Evolutionary conservation across 164 flowering plant genomes (phyloP).

Genomic region (Vitis cinerea): DNA sequence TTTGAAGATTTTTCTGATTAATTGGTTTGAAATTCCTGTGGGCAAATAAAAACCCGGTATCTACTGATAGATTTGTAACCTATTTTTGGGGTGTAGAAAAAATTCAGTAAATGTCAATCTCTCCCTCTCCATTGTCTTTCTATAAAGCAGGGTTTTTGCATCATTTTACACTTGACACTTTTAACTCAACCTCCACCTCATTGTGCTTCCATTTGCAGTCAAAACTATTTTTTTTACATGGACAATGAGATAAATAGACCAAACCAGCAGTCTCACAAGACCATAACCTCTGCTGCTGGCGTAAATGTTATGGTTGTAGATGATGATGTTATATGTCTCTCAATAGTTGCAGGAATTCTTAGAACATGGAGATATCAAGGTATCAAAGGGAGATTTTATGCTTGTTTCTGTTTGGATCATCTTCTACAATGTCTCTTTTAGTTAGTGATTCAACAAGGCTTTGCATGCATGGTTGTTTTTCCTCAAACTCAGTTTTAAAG

Average conservation of each 20-base stretch:
- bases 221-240: not conserved
- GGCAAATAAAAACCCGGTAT: not conserved
- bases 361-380: conserved; percentile 31
- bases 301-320: conserved; percentile 37
- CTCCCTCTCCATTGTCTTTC: too few relatives aligned
- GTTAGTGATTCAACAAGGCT: too few relatives aligned
- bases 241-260: not conserved
- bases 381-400: conserved; percentile 6
- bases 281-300: conserved; percentile 1
- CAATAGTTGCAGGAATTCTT: conserved; percentile 31
- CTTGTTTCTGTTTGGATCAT: not conserved
- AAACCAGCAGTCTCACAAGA: not conserved
- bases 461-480: too few relatives aligned
- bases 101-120: too few relatives aligned
- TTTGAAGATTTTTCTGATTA: conserved; percentile 7
- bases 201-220: too few relatives aligned
- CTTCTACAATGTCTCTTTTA: not conserved
- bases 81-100: too few relatives aligned
- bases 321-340: conserved; percentile 39
- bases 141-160: too few relatives aligned
- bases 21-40: not conserved
- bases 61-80: too few relatives aligned
- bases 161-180: too few relatives aligned
- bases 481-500: too few relatives aligned
- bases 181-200: too few relatives aligned